Evolutionary conservation across 2,329 filamentous ascomycete species (phyloP).

Genomic region (Aspergillus ruber): DNA sequence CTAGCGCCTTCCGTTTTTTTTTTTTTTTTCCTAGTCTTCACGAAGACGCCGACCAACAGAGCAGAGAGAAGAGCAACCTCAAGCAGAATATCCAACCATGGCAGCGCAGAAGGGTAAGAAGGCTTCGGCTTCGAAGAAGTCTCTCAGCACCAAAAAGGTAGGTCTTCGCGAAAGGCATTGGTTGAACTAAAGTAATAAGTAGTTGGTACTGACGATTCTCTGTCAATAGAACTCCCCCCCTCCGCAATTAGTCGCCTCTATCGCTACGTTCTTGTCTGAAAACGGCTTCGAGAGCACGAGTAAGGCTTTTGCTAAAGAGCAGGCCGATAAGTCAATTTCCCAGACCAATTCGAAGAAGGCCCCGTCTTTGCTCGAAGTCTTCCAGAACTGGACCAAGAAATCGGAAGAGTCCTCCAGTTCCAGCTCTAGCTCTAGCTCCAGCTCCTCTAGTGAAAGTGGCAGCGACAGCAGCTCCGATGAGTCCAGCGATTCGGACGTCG

Average conservation of each 20-base stretch:
- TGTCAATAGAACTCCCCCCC: conserved; percentile 40
- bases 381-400: conserved; percentile 21
- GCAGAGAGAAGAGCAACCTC: conserved; percentile 3
- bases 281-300: conserved; percentile 59
- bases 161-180: not conserved
- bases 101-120: conserved; percentile 19
- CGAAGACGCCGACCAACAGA: conserved; percentile 1
- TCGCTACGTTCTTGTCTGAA: conserved; percentile 60
- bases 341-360: conserved; percentile 20
- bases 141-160: conserved; percentile 20
- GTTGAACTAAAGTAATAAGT: not conserved
- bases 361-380: conserved; percentile 37
- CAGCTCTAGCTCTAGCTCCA: conserved; percentile 10
- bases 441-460: conserved; percentile 15
- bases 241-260: conserved; percentile 58
- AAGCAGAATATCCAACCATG: conserved; percentile 16
- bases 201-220: conserved; percentile 1
- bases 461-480: conserved; percentile 30
- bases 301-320: conserved; percentile 58
- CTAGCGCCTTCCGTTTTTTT: conserved; percentile 13
- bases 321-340: conserved; percentile 27
- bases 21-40: conserved; percentile 19
- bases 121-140: conserved; percentile 14
- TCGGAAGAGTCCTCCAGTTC: conserved; percentile 13
- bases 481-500: conserved; percentile 36